phyloP scores from a whole-genome alignment of 2,329 filamentous ascomycete species.

The Diaporthe vexans region DNA sequence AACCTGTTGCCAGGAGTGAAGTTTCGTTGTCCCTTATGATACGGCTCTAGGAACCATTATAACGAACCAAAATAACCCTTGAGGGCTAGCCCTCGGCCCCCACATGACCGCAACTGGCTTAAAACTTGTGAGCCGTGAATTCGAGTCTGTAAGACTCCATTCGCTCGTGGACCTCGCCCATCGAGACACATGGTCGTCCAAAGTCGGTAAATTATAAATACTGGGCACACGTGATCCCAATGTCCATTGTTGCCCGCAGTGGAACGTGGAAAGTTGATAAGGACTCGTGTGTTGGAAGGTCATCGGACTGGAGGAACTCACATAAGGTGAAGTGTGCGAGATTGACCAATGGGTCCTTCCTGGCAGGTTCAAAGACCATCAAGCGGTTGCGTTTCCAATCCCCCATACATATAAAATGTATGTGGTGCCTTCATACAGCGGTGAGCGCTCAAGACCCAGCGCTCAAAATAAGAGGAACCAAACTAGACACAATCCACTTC shows the following conservation, averaged over 20 bases:
- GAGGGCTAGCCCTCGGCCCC: neutral
- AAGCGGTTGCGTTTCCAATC: no score
- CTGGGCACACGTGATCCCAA: conserved; percentile 5
- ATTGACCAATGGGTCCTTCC: neutral
- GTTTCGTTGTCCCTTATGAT: neutral
- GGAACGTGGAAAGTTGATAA: neutral
- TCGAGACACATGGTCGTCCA: neutral
- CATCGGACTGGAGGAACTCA: neutral
- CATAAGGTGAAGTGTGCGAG: conserved; percentile 9
- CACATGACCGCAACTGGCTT: neutral
- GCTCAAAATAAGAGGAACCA: conserved; percentile 1
- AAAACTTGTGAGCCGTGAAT: neutral
- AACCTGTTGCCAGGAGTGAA: conserved; percentile 1
- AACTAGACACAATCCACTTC: neutral
- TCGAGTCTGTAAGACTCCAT: conserved; percentile 1
- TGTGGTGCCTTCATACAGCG: no score
- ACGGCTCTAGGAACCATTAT: conserved; percentile 1
- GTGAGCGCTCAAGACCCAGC: no score
- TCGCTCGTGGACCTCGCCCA: neutral
- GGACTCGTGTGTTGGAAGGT: conserved; percentile 1
- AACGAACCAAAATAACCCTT: neutral
- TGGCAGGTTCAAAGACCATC: conserved; percentile 3
- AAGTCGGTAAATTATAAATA: neutral
- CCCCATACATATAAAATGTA: no score
- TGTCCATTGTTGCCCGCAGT: neutral